Percentiles rank a stretch among this genome's conserved stretches.
Conservation (phyloP, 805 yeast species). For the Priceomyces haplophilus region DNA sequence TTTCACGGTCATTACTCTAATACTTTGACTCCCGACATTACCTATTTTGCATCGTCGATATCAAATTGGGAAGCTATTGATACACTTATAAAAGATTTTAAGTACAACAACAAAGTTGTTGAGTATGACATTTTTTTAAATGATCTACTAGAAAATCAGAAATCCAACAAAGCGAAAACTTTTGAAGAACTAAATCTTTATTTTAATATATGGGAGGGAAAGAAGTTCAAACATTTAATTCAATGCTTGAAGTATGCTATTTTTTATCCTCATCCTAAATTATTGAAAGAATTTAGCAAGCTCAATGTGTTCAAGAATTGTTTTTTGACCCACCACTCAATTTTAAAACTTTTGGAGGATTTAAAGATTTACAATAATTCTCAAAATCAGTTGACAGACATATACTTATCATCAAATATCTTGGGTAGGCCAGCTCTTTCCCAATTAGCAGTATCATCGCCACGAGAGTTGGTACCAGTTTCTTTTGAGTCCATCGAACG, state of each 20-base stretch:
- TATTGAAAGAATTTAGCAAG: slow-evolving; percentile 6
- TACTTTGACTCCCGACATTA: slow-evolving; percentile 15
- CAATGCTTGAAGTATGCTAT: slow-evolving; percentile 27
- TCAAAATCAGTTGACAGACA: slow-evolving; percentile 23
- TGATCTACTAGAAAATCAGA: slow-evolving; percentile 15
- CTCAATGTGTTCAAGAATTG: slow-evolving; percentile 9
- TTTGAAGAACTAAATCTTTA: slow-evolving; percentile 25
- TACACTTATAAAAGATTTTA: slow-evolving; percentile 9
- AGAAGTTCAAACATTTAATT: slow-evolving; percentile 19
- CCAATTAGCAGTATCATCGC: slow-evolving; percentile 17
- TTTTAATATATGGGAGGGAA: slow-evolving; percentile 33
- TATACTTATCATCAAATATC: slow-evolving; percentile 25
- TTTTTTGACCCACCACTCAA: slow-evolving; percentile 8
- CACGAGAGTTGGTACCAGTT: slow-evolving; percentile 15
- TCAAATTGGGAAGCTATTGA: slow-evolving; percentile 9
- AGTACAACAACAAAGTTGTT: slow-evolving; percentile 14
- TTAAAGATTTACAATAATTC: slow-evolving; percentile 23
- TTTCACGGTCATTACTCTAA: slow-evolving; percentile 19
- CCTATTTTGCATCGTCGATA: slow-evolving; percentile 26
- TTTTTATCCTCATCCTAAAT: slow-evolving; percentile 31
- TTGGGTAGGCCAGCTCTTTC: slow-evolving; percentile 17
- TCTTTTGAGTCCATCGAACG: not conserved
- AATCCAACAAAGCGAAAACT: slow-evolving; percentile 10
- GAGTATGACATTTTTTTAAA: slow-evolving; percentile 19
- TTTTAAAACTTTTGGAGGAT: slow-evolving; percentile 14